Evolutionary conservation across 768 basidiomycete species (phyloP).

Genomic region (Tulasnella sp.): DNA sequence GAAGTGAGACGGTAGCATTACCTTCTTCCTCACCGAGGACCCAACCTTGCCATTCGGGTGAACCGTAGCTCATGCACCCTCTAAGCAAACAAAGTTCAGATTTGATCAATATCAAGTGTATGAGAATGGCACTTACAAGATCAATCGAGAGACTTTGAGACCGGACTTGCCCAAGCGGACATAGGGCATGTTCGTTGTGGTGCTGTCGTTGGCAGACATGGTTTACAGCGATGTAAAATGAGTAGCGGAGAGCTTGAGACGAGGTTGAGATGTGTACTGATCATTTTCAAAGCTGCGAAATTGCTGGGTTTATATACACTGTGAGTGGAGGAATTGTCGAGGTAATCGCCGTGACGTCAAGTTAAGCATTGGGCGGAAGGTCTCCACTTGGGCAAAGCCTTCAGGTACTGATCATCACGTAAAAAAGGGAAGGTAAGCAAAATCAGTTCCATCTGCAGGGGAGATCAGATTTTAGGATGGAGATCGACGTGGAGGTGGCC

Average conservation of each 20-base stretch:
- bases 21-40: conserved; percentile 40
- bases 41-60: conserved; percentile 43
- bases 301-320: not conserved
- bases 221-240: not conserved
- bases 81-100: conserved; percentile 26
- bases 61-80: conserved; percentile 50
- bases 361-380: not conserved
- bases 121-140: not conserved
- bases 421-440: no score
- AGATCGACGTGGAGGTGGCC: no score
- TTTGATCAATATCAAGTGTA: not conserved
- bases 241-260: not conserved
- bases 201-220: not conserved
- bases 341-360: not conserved
- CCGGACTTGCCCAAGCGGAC: conserved; percentile 16
- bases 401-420: no score
- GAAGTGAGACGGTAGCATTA: conserved; percentile 19
- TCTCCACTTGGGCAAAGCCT: not conserved
- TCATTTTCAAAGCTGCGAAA: not conserved
- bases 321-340: not conserved
- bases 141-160: conserved; percentile 8
- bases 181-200: conserved; percentile 4
- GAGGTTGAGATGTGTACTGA: not conserved
- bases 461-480: no score
- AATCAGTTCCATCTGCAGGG: no score